These are phyloP conservation scores for Camelina laxa DNA, from an alignment of 345 rosid species.

Conservation along the genomic window DNA sequence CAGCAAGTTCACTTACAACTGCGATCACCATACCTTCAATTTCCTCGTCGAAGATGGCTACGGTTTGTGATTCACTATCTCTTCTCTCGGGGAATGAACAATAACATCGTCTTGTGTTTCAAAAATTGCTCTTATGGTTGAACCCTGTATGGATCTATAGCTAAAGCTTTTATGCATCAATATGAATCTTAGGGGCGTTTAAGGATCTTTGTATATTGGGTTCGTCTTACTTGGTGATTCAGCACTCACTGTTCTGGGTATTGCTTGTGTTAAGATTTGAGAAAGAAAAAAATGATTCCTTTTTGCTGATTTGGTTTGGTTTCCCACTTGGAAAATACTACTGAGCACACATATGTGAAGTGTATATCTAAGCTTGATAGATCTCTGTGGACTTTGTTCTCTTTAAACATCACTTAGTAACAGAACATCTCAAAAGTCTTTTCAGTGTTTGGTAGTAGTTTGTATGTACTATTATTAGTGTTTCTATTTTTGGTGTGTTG, in stretches of 20 bases:
- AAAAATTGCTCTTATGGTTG: too few species aligned
- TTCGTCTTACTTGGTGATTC: neutral
- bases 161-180: constrained; percentile 3
- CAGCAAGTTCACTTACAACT: constrained; percentile 96
- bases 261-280: neutral
- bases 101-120: neutral
- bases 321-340: neutral
- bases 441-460: neutral
- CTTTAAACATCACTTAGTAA: neutral
- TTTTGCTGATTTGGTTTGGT: constrained; percentile 8
- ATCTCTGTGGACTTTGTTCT: neutral
- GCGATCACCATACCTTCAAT: constrained; percentile 97
- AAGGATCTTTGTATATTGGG: neutral
- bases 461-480: neutral
- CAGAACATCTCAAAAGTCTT: neutral
- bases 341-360: neutral
- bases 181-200: neutral
- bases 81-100: neutral
- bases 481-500: neutral
- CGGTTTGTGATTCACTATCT: constrained; percentile 48
- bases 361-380: neutral
- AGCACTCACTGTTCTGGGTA: constrained; percentile 7
- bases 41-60: constrained; percentile 94
- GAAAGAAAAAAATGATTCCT: neutral
- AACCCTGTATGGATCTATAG: constrained; percentile 39